Base-by-base conservation (phyloP, 75 land plant species). In the Pinus taeda region DNA sequence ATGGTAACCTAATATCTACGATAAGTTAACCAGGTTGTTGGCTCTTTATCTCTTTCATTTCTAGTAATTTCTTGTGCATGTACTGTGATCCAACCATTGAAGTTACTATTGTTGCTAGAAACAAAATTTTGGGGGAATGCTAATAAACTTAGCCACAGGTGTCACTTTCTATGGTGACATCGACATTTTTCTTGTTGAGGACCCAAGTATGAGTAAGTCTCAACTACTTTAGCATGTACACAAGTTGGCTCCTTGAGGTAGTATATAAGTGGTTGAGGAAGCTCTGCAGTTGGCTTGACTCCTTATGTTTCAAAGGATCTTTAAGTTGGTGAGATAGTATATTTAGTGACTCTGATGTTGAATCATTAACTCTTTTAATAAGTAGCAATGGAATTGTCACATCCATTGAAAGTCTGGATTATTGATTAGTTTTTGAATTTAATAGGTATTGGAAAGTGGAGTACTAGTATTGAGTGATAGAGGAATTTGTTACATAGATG, bases 181-280 rank as follows among this genome's bases (percentile, higher is more conserved):
- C 29, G 93, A 96, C 77, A 91, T 96, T 59, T 85, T 96, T 22
- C 86, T 96, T 62, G 97, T 96, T 83, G 99, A 97, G 64, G 99
- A 96, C 85, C 99, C 99, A 66, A 97, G 99, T 79, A 96, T 97
- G 42, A 96, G 99, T 77, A 96, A 96, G 77, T 96, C 99, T 75
- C 99, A 96, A 81, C 81, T 96, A 57, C 97, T 96, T 30, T 97
- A 96, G 76, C 93, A 96, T 84, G 95, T 96, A 59, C 99, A 96
- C 79, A 96, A 96, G 81, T 83, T 96, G 49, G 90, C 99, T 63
- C 99, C 99, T 36, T 92, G 99, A 78, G 99, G 99, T 53, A 96
- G 57, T 96, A 96, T 75, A 96, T 97, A 15, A 96, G 97, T 87
- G 99, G 99, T 56, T 83, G 99, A 73, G 97, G 99, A 39, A 94